Percentiles rank a stretch among this genome's conserved stretches.
phyloP scores from a whole-genome alignment of 2,329 filamentous ascomycete genomes.

The Fusarium sp. region DNA sequence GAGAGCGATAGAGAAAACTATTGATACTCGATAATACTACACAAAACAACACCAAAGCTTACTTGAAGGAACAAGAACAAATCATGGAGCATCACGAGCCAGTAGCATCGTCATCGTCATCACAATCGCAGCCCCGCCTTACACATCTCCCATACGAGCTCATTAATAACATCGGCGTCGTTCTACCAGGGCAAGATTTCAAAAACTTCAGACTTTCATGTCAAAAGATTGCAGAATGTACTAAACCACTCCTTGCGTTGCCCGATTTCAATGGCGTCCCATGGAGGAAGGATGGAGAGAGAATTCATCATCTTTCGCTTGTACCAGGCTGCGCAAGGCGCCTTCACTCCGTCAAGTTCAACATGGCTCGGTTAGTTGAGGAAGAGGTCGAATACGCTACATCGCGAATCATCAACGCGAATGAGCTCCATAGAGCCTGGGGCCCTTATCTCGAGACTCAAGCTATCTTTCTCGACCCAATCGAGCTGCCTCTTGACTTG shows the following conservation, averaged over 20 bases:
- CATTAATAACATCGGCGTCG: constrained; percentile 55
- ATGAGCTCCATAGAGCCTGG: constrained; percentile 1
- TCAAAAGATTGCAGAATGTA: background rate
- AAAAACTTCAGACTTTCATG: constrained; percentile 52
- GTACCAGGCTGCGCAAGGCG: constrained; percentile 54
- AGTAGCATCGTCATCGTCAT: background rate
- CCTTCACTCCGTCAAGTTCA: constrained; percentile 58
- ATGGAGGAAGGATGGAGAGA: constrained; percentile 58
- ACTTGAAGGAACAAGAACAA: background rate
- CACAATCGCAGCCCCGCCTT: constrained; percentile 8
- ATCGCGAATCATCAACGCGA: background rate
- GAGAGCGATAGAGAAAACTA: no score
- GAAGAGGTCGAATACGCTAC: constrained; percentile 5
- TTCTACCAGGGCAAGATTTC: constrained; percentile 53
- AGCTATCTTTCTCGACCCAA: background rate
- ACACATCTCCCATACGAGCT: constrained; percentile 51
- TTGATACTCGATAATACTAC: background rate
- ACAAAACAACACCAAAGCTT: background rate
- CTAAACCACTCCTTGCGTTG: constrained; percentile 7
- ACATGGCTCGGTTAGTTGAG: constrained; percentile 47
- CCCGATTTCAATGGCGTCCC: constrained; percentile 55
- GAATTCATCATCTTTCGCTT: constrained; percentile 56
- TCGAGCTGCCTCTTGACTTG: constrained; percentile 15
- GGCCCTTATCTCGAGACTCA: constrained; percentile 21
- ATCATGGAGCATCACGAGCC: background rate